These are phyloP conservation scores for Purpureocillium lavendulum DNA, from an alignment of 2,329 filamentous ascomycete genomes.

Conservation along the genomic window DNA sequence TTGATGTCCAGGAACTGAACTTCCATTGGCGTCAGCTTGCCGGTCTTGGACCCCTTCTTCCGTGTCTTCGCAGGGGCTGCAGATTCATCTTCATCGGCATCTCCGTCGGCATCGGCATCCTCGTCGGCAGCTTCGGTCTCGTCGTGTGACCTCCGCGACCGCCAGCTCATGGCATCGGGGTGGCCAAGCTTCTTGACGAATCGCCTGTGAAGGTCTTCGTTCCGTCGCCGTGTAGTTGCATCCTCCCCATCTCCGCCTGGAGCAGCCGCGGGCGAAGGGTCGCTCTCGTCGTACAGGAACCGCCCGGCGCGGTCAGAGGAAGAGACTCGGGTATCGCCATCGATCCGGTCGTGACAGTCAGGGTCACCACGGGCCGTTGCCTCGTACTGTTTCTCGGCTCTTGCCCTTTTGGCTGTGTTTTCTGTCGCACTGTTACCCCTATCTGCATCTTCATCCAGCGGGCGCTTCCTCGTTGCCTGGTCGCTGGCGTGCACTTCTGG, in stretches of 20 bases:
- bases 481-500: constrained; percentile 18
- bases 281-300: constrained; percentile 33
- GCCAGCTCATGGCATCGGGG: constrained; percentile 69
- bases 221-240: constrained; percentile 45
- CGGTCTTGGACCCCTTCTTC: constrained; percentile 63
- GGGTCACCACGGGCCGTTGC: too few relatives aligned
- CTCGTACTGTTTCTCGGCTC: too few relatives aligned
- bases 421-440: constrained; percentile 31
- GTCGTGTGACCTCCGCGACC: constrained; percentile 49
- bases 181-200: constrained; percentile 89
- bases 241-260: constrained; percentile 35
- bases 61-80: constrained; percentile 35
- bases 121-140: constrained; percentile 48
- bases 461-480: constrained; percentile 37
- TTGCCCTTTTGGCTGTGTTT: constrained; percentile 34
- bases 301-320: too few relatives aligned
- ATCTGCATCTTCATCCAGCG: constrained; percentile 38
- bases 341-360: too few relatives aligned
- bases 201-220: constrained; percentile 66
- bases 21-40: constrained; percentile 91
- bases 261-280: constrained; percentile 27
- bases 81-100: constrained; percentile 47
- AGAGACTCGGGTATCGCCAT: too few relatives aligned
- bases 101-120: constrained; percentile 38
- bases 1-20: constrained; percentile 92